These are phyloP conservation scores for Penicillium egyptiacum DNA, from an alignment of 495 filamentous ascomycete species.

Conservation along the genomic window DNA sequence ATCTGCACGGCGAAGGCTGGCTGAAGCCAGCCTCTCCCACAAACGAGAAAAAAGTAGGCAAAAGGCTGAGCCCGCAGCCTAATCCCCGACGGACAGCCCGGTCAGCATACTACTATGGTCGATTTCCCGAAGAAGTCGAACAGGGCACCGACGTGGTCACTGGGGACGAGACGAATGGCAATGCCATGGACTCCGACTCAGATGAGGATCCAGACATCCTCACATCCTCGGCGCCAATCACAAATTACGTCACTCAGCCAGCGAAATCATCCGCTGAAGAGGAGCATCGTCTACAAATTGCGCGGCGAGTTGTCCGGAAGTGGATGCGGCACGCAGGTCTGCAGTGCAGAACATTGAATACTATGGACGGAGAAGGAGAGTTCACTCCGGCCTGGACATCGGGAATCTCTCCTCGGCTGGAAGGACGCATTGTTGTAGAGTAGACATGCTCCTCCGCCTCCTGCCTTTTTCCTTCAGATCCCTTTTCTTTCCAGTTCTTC, in stretches of 20 bases:
- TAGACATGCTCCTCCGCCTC: conserved; percentile 3
- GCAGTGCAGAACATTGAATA: conserved; percentile 34
- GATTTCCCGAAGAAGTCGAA: conserved; percentile 43
- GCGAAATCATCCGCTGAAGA: conserved; percentile 42
- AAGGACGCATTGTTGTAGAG: conserved; percentile 67
- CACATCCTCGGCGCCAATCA: conserved; percentile 34
- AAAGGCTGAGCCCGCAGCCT: conserved; percentile 21
- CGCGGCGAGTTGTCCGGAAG: conserved; percentile 62
- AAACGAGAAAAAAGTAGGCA: conserved; percentile 30
- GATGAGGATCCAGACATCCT: conserved; percentile 47
- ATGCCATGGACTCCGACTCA: conserved; percentile 47
- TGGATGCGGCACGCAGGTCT: conserved; percentile 75
- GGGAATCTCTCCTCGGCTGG: conserved; percentile 70
- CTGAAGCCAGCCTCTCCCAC: conserved; percentile 35
- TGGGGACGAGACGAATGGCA: conserved; percentile 27
- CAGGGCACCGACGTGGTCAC: conserved; percentile 29
- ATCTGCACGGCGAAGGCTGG: conserved; percentile 47
- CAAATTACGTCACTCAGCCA: conserved; percentile 44
- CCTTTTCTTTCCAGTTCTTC: neutral
- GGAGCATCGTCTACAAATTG: conserved; percentile 45
- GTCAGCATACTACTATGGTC: conserved; percentile 42
- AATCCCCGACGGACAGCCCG: conserved; percentile 27
- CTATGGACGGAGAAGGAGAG: conserved; percentile 48
- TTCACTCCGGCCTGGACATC: conserved; percentile 74
- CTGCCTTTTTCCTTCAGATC: neutral